Conservation (phyloP, 108 stramenopile genomes). For the Pseudonitzschia delicatissima region DNA sequence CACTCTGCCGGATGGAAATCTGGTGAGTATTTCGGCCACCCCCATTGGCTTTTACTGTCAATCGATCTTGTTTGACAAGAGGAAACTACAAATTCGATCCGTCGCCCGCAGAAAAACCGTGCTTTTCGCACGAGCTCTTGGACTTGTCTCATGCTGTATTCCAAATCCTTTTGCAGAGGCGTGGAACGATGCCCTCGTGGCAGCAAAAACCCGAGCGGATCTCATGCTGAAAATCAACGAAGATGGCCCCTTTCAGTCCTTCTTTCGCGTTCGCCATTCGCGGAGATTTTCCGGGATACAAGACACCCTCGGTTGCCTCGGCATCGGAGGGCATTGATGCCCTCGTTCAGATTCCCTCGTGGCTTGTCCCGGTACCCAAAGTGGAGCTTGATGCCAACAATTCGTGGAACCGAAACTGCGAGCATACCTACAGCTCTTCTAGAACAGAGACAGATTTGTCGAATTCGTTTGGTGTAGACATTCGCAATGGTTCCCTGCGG, state of each 20-base stretch:
- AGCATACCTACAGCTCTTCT: constrained; percentile 53
- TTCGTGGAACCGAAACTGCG: constrained; percentile 31
- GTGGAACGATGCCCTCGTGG: constrained; percentile 56
- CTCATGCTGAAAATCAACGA: constrained; percentile 31
- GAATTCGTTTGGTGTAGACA: constrained; percentile 81
- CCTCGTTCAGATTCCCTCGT: constrained; percentile 59
- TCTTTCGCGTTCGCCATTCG: constrained; percentile 57
- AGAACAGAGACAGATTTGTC: constrained; percentile 78
- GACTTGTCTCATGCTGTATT: constrained; percentile 72
- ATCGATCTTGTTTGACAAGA: constrained; percentile 44
- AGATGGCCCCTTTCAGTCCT: constrained; percentile 37
- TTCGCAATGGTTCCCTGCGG: constrained; percentile 70
- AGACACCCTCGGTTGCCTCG: constrained; percentile 14
- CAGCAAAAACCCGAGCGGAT: constrained; percentile 52
- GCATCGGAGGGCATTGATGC: constrained; percentile 60
- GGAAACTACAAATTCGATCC: constrained; percentile 72
- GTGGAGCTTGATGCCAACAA: constrained; percentile 19
- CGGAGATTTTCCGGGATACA: constrained; percentile 40
- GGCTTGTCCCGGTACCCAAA: constrained; percentile 61
- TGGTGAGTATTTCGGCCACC: constrained; percentile 78
- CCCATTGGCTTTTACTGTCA: constrained; percentile 90
- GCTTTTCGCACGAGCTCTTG: constrained; percentile 72
- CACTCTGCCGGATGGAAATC: constrained; percentile 42
- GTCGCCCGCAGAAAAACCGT: constrained; percentile 64
- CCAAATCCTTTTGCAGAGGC: constrained; percentile 36